Evolutionary conservation across 306 rosid species (phyloP).

Genomic region (Herpetospermum pedunculosum): DNA sequence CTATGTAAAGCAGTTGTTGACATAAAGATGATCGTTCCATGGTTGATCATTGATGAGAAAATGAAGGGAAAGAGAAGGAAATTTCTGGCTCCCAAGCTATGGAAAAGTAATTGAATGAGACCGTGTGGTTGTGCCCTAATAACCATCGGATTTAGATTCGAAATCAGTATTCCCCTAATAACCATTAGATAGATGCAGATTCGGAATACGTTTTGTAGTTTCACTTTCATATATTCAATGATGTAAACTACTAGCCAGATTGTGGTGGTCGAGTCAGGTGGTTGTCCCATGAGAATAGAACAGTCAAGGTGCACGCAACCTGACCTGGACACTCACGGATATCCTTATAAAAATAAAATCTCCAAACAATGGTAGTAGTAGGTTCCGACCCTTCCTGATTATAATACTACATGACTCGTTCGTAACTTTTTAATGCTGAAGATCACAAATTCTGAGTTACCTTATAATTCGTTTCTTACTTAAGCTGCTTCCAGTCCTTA

Average conservation of each 20-base stretch:
- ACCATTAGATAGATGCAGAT: too few species aligned
- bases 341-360: too few species aligned
- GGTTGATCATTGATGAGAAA: constrained; percentile 10
- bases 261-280: too few species aligned
- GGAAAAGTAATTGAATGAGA: background rate
- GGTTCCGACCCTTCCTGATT: background rate
- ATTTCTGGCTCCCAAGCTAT: background rate
- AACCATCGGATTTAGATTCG: background rate
- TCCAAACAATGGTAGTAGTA: background rate
- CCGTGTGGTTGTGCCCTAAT: background rate
- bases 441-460: background rate
- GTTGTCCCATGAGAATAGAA: too few species aligned
- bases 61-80: background rate
- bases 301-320: too few species aligned
- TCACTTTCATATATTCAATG: background rate
- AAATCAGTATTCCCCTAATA: background rate
- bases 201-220: background rate
- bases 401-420: background rate
- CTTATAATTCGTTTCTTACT: background rate
- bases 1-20: background rate
- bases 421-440: background rate
- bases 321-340: too few species aligned
- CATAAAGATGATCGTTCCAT: background rate
- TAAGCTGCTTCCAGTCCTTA: background rate
- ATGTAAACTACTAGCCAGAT: background rate